Conservation (phyloP, 768 basidiomycete species). For the Agaricus bisporus region DNA sequence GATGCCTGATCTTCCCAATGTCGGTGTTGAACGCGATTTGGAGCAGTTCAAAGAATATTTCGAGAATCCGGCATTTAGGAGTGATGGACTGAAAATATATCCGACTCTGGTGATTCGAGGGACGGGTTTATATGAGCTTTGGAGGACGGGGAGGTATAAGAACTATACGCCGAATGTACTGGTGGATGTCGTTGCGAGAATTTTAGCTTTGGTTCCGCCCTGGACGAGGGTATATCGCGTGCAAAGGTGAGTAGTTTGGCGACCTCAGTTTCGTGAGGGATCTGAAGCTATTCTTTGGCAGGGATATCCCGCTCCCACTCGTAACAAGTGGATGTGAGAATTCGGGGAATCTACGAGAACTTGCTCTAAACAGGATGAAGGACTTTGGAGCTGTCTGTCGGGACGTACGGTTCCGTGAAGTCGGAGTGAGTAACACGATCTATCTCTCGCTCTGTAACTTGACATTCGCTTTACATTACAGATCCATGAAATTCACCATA, state of each 20-base stretch:
- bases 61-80: slow-evolving; percentile 95
- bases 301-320: slow-evolving; percentile 95
- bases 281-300: slow-evolving; percentile 22
- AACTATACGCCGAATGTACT: slow-evolving; percentile 99
- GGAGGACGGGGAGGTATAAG: slow-evolving; percentile 96
- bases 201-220: slow-evolving; percentile 93
- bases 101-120: slow-evolving; percentile 97
- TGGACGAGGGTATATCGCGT: slow-evolving; percentile 99
- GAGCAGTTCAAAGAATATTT: slow-evolving; percentile 99
- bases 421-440: slow-evolving; percentile 54
- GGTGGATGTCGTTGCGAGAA: slow-evolving; percentile 94
- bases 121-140: slow-evolving; percentile 92
- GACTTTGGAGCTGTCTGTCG: slow-evolving; percentile 98
- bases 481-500: slow-evolving; percentile 99
- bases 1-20: slow-evolving; percentile 99
- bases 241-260: slow-evolving; percentile 55
- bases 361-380: slow-evolving; percentile 96
- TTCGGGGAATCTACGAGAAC: slow-evolving; percentile 91
- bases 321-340: slow-evolving; percentile 98
- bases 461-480: slow-evolving; percentile 25
- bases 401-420: slow-evolving; percentile 96
- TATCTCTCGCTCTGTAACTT: not conserved
- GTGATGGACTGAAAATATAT: slow-evolving; percentile 97
- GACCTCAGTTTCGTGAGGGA: not conserved
- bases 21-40: slow-evolving; percentile 94